Conservation (phyloP, 192 early-diverging fungal genomes). For the Backusella tarrabulga region DNA sequence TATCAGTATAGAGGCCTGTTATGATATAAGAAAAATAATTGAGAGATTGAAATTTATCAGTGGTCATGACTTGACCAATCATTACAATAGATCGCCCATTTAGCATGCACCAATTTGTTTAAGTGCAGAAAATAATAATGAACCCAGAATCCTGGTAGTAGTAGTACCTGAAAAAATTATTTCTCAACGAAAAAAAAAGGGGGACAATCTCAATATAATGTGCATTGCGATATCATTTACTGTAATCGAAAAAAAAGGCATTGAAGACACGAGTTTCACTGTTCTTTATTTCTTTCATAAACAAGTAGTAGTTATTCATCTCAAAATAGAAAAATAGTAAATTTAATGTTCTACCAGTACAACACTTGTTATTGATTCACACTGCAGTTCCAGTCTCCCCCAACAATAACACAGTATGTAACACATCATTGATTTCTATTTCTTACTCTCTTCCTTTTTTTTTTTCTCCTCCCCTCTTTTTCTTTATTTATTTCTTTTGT, state of each 20-base stretch:
- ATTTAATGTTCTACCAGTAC: conserved; percentile 10
- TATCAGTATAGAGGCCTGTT: too few relatives aligned
- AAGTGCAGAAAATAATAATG: neutral
- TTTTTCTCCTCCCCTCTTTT: neutral
- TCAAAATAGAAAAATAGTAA: conserved; percentile 10
- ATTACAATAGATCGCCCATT: neutral
- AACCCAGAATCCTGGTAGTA: neutral
- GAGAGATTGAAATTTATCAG: neutral
- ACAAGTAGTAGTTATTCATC: neutral
- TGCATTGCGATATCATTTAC: neutral
- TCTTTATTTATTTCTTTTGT: too few relatives aligned
- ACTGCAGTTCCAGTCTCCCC: neutral
- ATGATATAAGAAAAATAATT: neutral
- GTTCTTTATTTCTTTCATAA: neutral
- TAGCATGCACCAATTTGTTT: neutral
- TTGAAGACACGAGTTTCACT: neutral
- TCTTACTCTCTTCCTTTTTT: neutral
- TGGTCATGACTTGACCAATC: neutral
- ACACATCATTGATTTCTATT: neutral
- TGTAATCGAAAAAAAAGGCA: neutral
- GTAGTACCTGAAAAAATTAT: neutral
- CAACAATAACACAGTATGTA: neutral
- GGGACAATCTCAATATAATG: neutral
- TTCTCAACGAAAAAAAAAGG: neutral
- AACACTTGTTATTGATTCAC: neutral